phyloP scores from a whole-genome alignment of 345 rosid species.

The Brassica juncea region DNA sequence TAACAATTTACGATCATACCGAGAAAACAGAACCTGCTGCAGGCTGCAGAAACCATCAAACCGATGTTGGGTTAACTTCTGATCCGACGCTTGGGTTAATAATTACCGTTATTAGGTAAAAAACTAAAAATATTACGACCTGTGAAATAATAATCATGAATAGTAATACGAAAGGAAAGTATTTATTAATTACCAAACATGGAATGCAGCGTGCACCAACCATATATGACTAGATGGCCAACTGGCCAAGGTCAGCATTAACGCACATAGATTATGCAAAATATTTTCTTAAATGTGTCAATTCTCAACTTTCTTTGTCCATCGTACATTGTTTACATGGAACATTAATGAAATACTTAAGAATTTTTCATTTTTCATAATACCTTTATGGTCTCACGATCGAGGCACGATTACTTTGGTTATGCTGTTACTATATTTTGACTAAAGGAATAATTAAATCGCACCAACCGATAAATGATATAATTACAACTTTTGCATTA shows the following conservation, averaged over 20 bases:
- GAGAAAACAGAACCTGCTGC: constrained; percentile 28
- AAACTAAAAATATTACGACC: background rate
- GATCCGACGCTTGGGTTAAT: constrained; percentile 30
- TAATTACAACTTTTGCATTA: background rate
- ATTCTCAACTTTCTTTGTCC: constrained; percentile 11
- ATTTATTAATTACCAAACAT: constrained; percentile 22
- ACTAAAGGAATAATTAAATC: background rate
- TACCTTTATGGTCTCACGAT: constrained; percentile 20
- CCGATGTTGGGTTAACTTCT: constrained; percentile 35
- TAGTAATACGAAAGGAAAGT: background rate
- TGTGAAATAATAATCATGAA: background rate
- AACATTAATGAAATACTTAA: background rate
- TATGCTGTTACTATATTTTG: background rate
- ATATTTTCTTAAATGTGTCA: background rate
- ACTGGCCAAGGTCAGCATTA: constrained; percentile 27
- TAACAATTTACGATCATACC: constrained; percentile 18
- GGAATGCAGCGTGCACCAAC: constrained; percentile 33
- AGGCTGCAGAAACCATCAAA: constrained; percentile 22
- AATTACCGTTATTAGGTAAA: constrained; percentile 27
- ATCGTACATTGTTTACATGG: background rate
- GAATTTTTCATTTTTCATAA: constrained; percentile 9
- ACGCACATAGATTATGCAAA: constrained; percentile 7
- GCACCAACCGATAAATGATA: background rate
- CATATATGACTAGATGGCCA: constrained; percentile 11
- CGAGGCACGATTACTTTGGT: constrained; percentile 10